phyloP scores from a whole-genome alignment of 2,329 filamentous ascomycete genomes.

The Fusarium succisae region DNA sequence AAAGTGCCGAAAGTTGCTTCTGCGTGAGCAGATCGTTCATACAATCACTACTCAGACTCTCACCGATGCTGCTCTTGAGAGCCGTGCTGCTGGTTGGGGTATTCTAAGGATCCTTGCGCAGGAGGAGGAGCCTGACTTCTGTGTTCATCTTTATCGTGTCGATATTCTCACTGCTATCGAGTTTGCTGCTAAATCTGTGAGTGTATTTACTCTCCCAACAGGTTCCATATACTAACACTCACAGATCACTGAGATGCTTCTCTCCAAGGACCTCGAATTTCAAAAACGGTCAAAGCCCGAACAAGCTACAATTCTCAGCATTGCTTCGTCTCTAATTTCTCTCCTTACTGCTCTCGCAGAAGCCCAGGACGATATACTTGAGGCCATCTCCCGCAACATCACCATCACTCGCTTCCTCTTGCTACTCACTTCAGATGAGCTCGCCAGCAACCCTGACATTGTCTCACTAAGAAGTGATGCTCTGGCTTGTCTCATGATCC shows the following conservation, averaged over 20 bases:
- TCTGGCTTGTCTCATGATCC: conserved; percentile 64
- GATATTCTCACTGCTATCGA: conserved; percentile 70
- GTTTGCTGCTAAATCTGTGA: conserved; percentile 63
- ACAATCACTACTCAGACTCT: conserved; percentile 71
- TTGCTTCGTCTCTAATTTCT: conserved; percentile 62
- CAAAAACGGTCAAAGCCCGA: conserved; percentile 62
- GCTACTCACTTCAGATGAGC: conserved; percentile 58
- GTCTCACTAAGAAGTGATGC: conserved; percentile 55
- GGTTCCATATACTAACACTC: conserved; percentile 1
- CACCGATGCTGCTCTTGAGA: conserved; percentile 70
- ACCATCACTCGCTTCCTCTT: conserved; percentile 65
- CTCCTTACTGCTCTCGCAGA: conserved; percentile 65
- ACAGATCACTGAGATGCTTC: conserved; percentile 56
- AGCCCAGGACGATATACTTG: conserved; percentile 68
- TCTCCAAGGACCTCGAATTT: conserved; percentile 54
- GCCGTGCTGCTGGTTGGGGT: conserved; percentile 73
- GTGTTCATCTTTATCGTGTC: conserved; percentile 69
- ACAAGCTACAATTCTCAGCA: conserved; percentile 62
- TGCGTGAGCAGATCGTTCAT: conserved; percentile 72
- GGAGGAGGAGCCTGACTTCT: conserved; percentile 74
- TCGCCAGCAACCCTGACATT: conserved; percentile 55
- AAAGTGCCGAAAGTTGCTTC: conserved; percentile 70
- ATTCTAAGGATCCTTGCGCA: conserved; percentile 69
- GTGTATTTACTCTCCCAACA: conserved; percentile 25
- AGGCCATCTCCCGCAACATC: conserved; percentile 60